Conservation (phyloP, 2,329 filamentous ascomycete genomes). For the Penicillium glabrum region DNA sequence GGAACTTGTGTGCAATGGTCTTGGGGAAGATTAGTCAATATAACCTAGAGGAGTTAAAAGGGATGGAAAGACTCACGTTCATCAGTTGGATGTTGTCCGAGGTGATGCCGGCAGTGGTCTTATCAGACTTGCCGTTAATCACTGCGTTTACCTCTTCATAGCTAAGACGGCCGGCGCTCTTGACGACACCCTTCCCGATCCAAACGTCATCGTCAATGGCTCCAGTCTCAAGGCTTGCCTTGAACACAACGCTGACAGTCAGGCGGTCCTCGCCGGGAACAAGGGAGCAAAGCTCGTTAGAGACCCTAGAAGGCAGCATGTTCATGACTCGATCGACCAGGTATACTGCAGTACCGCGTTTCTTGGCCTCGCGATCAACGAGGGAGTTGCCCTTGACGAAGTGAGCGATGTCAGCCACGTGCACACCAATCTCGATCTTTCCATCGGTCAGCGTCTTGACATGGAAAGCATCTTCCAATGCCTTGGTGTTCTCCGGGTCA, state of each 20-base stretch:
- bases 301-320: constrained; percentile 83
- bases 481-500: constrained; percentile 81
- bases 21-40: constrained; percentile 31
- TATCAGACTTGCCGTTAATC: constrained; percentile 63
- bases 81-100: constrained; percentile 78
- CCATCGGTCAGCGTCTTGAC: constrained; percentile 81
- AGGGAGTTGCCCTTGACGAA: constrained; percentile 96
- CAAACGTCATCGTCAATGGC: constrained; percentile 84
- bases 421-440: constrained; percentile 89
- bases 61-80: constrained; percentile 53
- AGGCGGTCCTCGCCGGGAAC: constrained; percentile 84
- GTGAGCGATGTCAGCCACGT: constrained; percentile 92
- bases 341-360: constrained; percentile 94
- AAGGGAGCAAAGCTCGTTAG: constrained; percentile 84
- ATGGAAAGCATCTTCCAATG: constrained; percentile 90
- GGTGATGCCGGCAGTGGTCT: constrained; percentile 65
- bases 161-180: constrained; percentile 81
- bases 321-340: constrained; percentile 85
- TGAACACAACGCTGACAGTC: constrained; percentile 90
- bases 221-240: constrained; percentile 78
- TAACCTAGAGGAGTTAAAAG: not conserved
- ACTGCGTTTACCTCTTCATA: constrained; percentile 85
- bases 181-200: constrained; percentile 92
- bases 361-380: constrained; percentile 95
- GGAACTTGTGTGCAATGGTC: constrained; percentile 84